These are phyloP conservation scores for Carex arenaria DNA, from an alignment of 202 grass and related monocot species.

Conservation along the genomic window DNA sequence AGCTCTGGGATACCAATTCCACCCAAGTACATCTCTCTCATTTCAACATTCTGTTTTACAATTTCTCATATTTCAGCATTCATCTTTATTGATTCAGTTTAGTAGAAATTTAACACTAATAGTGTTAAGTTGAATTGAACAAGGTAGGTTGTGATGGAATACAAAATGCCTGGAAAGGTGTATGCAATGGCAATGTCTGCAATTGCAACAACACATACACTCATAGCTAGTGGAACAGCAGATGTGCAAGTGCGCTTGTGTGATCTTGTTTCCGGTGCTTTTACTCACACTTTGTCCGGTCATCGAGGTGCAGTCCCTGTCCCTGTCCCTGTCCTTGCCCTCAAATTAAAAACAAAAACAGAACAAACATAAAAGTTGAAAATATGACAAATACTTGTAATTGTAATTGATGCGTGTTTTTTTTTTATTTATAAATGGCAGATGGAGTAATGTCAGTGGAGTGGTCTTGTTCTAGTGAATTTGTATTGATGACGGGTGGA, in stretches of 20 bases:
- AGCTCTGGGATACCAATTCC: slow-evolving; percentile 96
- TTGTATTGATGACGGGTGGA: slow-evolving; percentile 76
- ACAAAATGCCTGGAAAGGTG: slow-evolving; percentile 95
- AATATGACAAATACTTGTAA: no score
- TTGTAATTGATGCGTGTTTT: no score
- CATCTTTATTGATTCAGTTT: no score
- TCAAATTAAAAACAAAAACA: background rate
- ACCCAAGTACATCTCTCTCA: slow-evolving; percentile 40
- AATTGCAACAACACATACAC: slow-evolving; percentile 68
- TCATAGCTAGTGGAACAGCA: slow-evolving; percentile 73
- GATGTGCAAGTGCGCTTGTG: slow-evolving; percentile 93
- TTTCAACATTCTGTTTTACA: background rate
- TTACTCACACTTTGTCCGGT: slow-evolving; percentile 89
- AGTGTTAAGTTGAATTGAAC: no score
- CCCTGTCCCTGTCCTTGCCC: background rate
- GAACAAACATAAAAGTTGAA: no score
- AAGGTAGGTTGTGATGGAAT: slow-evolving; percentile 60
- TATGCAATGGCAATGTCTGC: slow-evolving; percentile 67
- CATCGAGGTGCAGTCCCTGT: slow-evolving; percentile 52
- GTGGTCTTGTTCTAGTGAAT: slow-evolving; percentile 89
- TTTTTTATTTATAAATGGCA: slow-evolving; percentile 23
- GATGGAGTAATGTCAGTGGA: slow-evolving; percentile 95
- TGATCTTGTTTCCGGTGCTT: slow-evolving; percentile 90
- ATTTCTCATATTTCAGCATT: no score
- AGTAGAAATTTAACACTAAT: no score